A percentile compares a stretch with the other conserved stretches of the same genome.
Evolutionary conservation across 805 yeast genomes (phyloP).

Genomic region (Metahyphopichia silvanorum): DNA sequence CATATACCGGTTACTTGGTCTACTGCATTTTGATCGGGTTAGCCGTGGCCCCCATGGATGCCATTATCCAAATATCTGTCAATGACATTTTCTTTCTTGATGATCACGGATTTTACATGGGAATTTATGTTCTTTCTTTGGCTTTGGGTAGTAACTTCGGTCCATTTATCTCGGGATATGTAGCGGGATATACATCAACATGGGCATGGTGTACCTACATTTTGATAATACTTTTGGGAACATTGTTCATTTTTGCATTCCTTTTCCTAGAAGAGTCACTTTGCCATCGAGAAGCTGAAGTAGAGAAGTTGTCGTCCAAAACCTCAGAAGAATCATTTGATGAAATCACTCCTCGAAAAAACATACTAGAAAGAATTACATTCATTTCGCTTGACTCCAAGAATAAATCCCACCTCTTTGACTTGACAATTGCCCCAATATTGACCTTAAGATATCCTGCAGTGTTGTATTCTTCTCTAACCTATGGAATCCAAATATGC

Average conservation of each 20-base stretch:
- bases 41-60: constrained; percentile 42
- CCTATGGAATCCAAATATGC: constrained; percentile 47
- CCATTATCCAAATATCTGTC: constrained; percentile 47
- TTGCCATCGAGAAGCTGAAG: constrained; percentile 7
- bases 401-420: background rate
- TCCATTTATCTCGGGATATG: constrained; percentile 13
- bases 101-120: constrained; percentile 28
- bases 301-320: background rate
- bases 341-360: background rate
- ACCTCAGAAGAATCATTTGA: background rate
- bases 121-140: background rate
- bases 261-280: constrained; percentile 17
- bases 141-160: constrained; percentile 3
- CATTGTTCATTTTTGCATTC: constrained; percentile 10
- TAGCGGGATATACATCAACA: constrained; percentile 8
- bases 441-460: constrained; percentile 24
- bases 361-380: background rate
- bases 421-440: constrained; percentile 3
- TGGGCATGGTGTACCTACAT: constrained; percentile 14
- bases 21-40: constrained; percentile 27
- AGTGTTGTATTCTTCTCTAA: constrained; percentile 58
- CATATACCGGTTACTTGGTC: constrained; percentile 10
- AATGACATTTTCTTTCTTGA: constrained; percentile 52
- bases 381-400: background rate
- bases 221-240: constrained; percentile 10